A percentile compares a stretch with the other conserved stretches of the same genome.
Conservation (phyloP, 2,329 filamentous ascomycete genomes). For the Penicillium psychrosexuale region DNA sequence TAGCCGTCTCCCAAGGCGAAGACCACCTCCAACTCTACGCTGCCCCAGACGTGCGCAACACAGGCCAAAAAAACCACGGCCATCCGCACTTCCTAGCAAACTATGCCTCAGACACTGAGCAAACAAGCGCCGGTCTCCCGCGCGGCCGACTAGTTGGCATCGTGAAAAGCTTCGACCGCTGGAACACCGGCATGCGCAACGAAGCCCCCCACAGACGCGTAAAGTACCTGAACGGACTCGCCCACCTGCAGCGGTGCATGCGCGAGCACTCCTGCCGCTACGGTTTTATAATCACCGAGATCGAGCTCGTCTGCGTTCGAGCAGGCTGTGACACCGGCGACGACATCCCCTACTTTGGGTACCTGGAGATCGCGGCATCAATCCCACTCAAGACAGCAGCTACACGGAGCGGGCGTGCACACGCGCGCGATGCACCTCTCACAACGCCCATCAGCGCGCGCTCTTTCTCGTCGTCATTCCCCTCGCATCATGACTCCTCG, state of each 20-base stretch:
- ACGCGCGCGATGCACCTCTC: slow-evolving; percentile 20
- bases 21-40: slow-evolving; percentile 53
- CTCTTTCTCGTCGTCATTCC: slow-evolving; percentile 22
- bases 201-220: slow-evolving; percentile 82
- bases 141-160: slow-evolving; percentile 71
- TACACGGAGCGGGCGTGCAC: slow-evolving; percentile 16
- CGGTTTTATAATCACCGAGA: slow-evolving; percentile 94
- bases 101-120: slow-evolving; percentile 51
- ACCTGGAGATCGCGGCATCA: slow-evolving; percentile 67
- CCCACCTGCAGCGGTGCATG: slow-evolving; percentile 86
- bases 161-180: slow-evolving; percentile 88
- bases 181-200: slow-evolving; percentile 91
- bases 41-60: slow-evolving; percentile 37
- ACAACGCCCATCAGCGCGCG: slow-evolving; percentile 33
- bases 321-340: slow-evolving; percentile 62
- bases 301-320: slow-evolving; percentile 86
- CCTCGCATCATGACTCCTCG: slow-evolving; percentile 21
- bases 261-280: slow-evolving; percentile 90
- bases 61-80: slow-evolving; percentile 41
- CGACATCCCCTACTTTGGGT: slow-evolving; percentile 78
- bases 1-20: slow-evolving; percentile 69
- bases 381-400: slow-evolving; percentile 52
- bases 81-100: slow-evolving; percentile 54
- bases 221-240: slow-evolving; percentile 80
- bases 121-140: slow-evolving; percentile 49